Evolutionary conservation across 768 basidiomycete species (phyloP), one percentile per base, ranked within the genome.

Genomic region (Termitomyces sp.): DNA sequence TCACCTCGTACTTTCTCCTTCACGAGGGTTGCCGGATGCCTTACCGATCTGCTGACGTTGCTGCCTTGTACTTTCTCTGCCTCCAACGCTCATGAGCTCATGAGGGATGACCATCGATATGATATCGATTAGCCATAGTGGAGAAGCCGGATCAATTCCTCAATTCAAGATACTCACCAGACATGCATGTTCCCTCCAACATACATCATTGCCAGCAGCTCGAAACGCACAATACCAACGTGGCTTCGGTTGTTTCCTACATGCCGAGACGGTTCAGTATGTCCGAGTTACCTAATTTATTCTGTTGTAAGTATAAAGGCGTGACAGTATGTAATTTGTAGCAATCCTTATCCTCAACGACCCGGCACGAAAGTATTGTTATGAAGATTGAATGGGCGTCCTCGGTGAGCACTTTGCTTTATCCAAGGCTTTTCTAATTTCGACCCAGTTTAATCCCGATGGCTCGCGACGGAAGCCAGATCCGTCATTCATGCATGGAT

Each of bases 401-500:
- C 18, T 68, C 72, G 55, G 81, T 80, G 55, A 59, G 81, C 78
- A 54, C 43, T 55, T 36, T 20, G 31, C 60, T 58, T 53, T 29
- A 53, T 50, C 56, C 34, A 37, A 26, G 27, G 36, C 46, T 42
- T 20, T 16, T 22, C 29, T 46, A 12, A 37, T 32, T 20, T 42
- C 42, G 36, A 53, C 39, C 39, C 56, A 81, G 78, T 77, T 74
- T 62, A 69, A 72, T 59, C 60, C 74, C 20, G 78, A 80, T 66
- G 78, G 77, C 44, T 68, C 72, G 53, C 76, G 77, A 51, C 72
- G 74, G 41, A 76, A 71, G 46, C 83, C 79, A 48, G 77, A 75
- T 32, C 79, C 80, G 42, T 85, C 80, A 6, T 78, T 79, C 12
- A 77, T 88, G 69, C 88, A 90, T 62, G 88, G 88, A 32, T 90